phyloP scores from a whole-genome alignment of 1,284 basidiomycete genomes.

The Trichosporon sp. region DNA sequence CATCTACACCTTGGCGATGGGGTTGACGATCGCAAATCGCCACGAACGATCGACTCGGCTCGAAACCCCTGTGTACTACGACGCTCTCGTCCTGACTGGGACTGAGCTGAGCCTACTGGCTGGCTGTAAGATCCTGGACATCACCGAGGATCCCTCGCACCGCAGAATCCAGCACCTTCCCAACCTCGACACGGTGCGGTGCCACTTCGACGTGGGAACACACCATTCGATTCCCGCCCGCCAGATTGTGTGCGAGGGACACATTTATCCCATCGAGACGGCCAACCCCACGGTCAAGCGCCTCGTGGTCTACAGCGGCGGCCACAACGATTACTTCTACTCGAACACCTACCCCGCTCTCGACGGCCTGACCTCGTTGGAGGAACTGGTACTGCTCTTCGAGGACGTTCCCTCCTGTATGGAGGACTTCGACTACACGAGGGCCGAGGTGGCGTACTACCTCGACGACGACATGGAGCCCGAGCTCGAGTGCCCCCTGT shows the following conservation, averaged over 20 bases:
- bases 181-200: background rate
- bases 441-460: background rate
- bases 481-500: background rate
- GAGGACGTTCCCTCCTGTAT: background rate
- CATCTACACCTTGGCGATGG: no score
- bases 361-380: background rate
- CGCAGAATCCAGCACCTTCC: background rate
- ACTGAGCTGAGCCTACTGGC: background rate
- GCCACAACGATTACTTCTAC: background rate
- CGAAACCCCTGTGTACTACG: no score
- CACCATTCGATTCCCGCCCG: background rate
- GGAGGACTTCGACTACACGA: background rate
- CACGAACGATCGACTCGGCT: no score
- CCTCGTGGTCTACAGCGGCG: background rate
- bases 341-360: background rate
- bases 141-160: background rate
- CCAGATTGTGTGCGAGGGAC: background rate
- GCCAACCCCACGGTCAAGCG: background rate
- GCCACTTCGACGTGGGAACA: background rate
- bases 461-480: background rate
- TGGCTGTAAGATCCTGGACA: background rate
- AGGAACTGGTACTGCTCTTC: background rate
- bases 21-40: no score
- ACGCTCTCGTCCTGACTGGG: no score
- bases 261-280: background rate